These are phyloP conservation scores for Ormosia emarginata DNA, from an alignment of 306 rosid genomes.

Conservation along the genomic window DNA sequence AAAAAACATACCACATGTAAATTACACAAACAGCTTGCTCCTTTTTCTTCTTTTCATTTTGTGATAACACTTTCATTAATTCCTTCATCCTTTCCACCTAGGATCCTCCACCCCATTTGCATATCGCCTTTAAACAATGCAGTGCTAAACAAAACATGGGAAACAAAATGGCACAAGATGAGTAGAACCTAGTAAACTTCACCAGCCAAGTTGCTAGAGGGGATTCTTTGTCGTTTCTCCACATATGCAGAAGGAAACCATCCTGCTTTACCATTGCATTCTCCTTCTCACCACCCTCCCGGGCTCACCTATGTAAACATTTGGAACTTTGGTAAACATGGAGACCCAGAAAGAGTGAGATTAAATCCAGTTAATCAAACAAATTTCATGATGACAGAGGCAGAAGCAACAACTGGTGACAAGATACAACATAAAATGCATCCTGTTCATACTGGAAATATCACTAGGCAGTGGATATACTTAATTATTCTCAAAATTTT, in stretches of 20 bases:
- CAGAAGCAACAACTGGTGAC: background rate
- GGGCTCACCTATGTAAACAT: slow-evolving; percentile 54
- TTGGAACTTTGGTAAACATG: slow-evolving; percentile 5
- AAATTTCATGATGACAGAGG: background rate
- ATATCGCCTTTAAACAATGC: background rate
- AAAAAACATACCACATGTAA: background rate
- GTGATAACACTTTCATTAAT: slow-evolving; percentile 14
- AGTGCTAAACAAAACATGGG: slow-evolving; percentile 17
- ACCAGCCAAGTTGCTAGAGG: slow-evolving; percentile 44
- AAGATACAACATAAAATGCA: background rate
- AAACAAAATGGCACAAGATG: slow-evolving; percentile 9
- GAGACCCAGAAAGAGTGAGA: background rate
- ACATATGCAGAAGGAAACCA: slow-evolving; percentile 91
- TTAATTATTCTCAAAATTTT: background rate
- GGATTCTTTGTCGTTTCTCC: slow-evolving; percentile 84
- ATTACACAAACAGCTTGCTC: slow-evolving; percentile 20
- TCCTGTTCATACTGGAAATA: background rate
- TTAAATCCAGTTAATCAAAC: background rate
- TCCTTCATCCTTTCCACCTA: background rate
- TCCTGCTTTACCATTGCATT: slow-evolving; percentile 83
- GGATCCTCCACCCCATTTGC: background rate
- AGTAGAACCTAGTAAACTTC: slow-evolving; percentile 51
- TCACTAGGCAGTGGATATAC: background rate
- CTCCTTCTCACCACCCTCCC: slow-evolving; percentile 98
- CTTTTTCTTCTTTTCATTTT: background rate